These are phyloP conservation scores for Melanogaster broomeanus DNA, from an alignment of 768 basidiomycete species.

Conservation along the genomic window DNA sequence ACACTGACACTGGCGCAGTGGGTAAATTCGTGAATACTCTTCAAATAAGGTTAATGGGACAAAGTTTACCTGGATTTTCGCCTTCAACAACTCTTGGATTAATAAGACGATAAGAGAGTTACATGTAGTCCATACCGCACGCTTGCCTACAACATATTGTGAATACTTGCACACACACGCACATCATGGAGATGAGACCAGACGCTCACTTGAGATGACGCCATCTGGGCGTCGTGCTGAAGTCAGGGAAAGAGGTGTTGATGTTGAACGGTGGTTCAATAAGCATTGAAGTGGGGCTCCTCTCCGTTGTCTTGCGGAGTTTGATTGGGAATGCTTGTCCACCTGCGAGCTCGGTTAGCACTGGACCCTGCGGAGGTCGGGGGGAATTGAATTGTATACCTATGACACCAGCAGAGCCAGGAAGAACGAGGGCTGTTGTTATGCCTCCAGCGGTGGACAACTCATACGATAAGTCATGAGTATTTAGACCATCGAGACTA, in stretches of 20 bases:
- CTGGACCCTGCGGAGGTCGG: not conserved
- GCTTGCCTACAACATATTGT: conserved; percentile 43
- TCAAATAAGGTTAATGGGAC: not conserved
- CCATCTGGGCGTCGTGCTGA: conserved; percentile 55
- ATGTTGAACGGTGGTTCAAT: conserved; percentile 73
- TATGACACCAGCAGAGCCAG: conserved; percentile 70
- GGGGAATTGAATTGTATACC: conserved; percentile 37
- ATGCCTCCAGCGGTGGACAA: conserved; percentile 79
- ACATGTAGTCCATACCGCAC: conserved; percentile 46
- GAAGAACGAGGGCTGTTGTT: conserved; percentile 74
- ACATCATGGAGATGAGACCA: not conserved
- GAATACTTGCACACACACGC: not conserved
- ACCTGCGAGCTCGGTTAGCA: conserved; percentile 37
- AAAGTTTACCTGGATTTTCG: conserved; percentile 49
- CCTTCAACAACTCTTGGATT: conserved; percentile 26
- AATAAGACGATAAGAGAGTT: not conserved
- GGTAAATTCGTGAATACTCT: not conserved
- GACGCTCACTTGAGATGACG: conserved; percentile 71
- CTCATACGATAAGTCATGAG: conserved; percentile 71
- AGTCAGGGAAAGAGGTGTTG: conserved; percentile 49
- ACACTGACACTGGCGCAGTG: conserved; percentile 24
- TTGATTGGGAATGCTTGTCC: conserved; percentile 82
- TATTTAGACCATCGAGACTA: conserved; percentile 78
- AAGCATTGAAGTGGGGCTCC: conserved; percentile 71
- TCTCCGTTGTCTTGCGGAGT: conserved; percentile 68